Base-by-base conservation (phyloP, 1,284 basidiomycete genomes). In the Puccinia polysora region DNA sequence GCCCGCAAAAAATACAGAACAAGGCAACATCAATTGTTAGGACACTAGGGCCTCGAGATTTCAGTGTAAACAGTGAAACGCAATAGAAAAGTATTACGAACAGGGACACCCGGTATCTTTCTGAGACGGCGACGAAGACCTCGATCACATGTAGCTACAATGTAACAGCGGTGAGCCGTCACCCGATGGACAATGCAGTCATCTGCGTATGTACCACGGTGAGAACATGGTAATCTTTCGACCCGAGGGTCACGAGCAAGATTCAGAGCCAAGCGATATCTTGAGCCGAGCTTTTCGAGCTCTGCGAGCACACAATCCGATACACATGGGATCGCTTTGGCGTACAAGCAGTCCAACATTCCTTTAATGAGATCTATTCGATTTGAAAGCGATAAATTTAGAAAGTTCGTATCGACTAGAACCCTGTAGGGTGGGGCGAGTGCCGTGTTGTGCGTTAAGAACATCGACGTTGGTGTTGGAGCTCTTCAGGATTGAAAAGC, bases 281-380 rank as follows among this genome's bases (percentile, higher is more conserved):
- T 89, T 62, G 93, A 92, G 0, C 96, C 96, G 3, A 99, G 83
- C 82, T 97, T 97, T 81, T 99, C 96, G 77, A 99, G 82, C 80
- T 99, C 96, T 3, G 93, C 94, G 82, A 98, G 88, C 7, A 98
- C 96, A 78, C 96, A 99, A 80, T 97, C 94, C 20, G 96, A 97
- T 32, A 99, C 91, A 77, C 94, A 97, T 0, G 96, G 96, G 77
- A 97, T 97, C 80, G 91, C 94, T 83, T 98, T 97, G n/a, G 96
- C 96, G 81, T 91, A 97, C 14, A 99, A 83, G 77, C 94, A 97
- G 80, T 98, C 96, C 94, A 98, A 97, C 96, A 99, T 97, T 15
- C 91, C 93, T 78, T 90, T 88, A 23, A 97, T 85, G 56, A 98
- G 85, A 81, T 99, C 96, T 76, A 99, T 84, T 81, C 97, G 97